Evolutionary conservation across 2,329 filamentous ascomycete species (phyloP).

Genomic region (Verticillium nonalfalfae): DNA sequence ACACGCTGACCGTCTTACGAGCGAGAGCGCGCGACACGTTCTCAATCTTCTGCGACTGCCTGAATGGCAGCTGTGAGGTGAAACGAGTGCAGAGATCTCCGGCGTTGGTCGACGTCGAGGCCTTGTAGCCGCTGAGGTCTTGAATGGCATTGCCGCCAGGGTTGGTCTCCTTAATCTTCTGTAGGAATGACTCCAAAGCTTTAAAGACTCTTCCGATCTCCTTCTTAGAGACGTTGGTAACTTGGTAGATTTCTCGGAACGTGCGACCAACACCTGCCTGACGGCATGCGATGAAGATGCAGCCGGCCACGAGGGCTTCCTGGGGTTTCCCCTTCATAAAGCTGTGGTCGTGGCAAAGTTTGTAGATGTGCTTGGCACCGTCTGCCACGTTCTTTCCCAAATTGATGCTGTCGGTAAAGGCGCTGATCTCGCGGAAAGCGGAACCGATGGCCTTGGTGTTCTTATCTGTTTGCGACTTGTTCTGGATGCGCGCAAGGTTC

Average conservation of each 20-base stretch:
- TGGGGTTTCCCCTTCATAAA: slow-evolving; percentile 93
- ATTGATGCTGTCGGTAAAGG: slow-evolving; percentile 78
- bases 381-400: slow-evolving; percentile 78
- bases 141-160: slow-evolving; percentile 43
- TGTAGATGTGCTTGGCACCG: slow-evolving; percentile 91
- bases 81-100: slow-evolving; percentile 84
- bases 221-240: slow-evolving; percentile 94
- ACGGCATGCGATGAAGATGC: slow-evolving; percentile 95
- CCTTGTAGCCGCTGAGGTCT: slow-evolving; percentile 64
- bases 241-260: slow-evolving; percentile 88
- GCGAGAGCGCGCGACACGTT: slow-evolving; percentile 77
- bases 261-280: slow-evolving; percentile 82
- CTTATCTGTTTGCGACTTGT: slow-evolving; percentile 76
- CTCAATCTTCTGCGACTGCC: slow-evolving; percentile 66
- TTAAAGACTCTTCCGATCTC: slow-evolving; percentile 97
- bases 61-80: slow-evolving; percentile 73
- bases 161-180: slow-evolving; percentile 62
- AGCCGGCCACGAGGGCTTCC: slow-evolving; percentile 89
- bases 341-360: slow-evolving; percentile 86
- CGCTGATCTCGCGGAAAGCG: slow-evolving; percentile 85
- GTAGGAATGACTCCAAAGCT: slow-evolving; percentile 79
- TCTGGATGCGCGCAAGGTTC: slow-evolving; percentile 78
- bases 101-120: slow-evolving; percentile 71
- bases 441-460: slow-evolving; percentile 72
- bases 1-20: slow-evolving; percentile 67